A percentile compares a stretch with the other conserved stretches of the same genome.
Evolutionary conservation across 176 grass and related monocot species (phyloP).

Genomic region (Carex pumila): DNA sequence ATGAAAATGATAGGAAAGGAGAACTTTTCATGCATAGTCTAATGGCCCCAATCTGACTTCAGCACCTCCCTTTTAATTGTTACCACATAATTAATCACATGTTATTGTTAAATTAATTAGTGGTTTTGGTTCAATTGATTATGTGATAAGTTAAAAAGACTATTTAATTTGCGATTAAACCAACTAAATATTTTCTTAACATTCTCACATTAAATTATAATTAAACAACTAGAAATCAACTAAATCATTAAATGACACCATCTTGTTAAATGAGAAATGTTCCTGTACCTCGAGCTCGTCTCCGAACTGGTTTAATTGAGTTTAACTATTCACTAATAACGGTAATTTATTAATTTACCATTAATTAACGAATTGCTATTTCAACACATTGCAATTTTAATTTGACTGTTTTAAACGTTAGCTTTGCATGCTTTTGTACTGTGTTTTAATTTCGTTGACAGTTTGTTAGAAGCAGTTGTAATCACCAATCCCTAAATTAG

Average conservation of each 20-base stretch:
- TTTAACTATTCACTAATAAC: no score
- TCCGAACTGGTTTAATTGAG: no score
- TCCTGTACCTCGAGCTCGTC: no score
- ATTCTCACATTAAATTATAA: not conserved
- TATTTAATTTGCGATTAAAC: not conserved
- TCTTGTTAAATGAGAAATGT: not conserved
- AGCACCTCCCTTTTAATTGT: not conserved
- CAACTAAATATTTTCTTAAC: not conserved
- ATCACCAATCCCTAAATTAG: no score
- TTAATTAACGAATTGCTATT: no score
- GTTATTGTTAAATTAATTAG: not conserved
- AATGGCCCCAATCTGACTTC: not conserved
- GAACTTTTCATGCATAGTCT: not conserved
- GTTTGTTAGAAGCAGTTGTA: no score
- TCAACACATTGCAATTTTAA: no score
- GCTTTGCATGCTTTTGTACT: no score
- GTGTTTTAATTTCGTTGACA: no score
- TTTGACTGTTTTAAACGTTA: no score
- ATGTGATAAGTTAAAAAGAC: not conserved
- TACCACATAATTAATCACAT: not conserved
- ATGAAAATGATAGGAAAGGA: not conserved
- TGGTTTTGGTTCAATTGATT: not conserved
- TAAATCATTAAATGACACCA: not conserved
- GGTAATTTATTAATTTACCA: no score
- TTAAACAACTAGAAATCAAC: not conserved